Base-by-base conservation (phyloP, 2,329 filamentous ascomycete species). In the Hymenoscyphus occultus region DNA sequence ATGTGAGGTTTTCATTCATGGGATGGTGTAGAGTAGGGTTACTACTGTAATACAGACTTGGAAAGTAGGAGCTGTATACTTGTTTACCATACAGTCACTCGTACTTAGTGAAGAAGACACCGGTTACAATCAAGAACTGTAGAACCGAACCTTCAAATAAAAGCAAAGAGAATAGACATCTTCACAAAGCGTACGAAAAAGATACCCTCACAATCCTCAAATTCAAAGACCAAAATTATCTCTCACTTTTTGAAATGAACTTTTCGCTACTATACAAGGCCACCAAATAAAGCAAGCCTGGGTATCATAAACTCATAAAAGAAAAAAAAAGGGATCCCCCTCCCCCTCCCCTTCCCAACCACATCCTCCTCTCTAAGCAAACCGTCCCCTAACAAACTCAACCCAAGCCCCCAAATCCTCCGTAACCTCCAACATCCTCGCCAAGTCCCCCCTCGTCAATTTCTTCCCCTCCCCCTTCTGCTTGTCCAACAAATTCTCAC, bases 341-440 rank as follows among this genome's bases (percentile, higher is more conserved):
- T n/a, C n/a, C n/a, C n/a, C n/a, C n/a, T n/a, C n/a, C 6, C 9
- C 13, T 22, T 9, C 48, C 48, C 19, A 4, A 22, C 5, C 12
- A 5, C n/a, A 2, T 48, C 45, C 16, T 16, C 51, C 48, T 35
- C n/a, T 13, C 59, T n/a, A 56, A 39, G 59, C 70, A 62, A 76
- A 69, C 64, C 72, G 70, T 68, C 66, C 66, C 62, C 63, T 69
- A 56, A 83, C 68, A 80, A 81, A 85, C 74, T 84, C 82, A 9
- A 77, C 76, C 81, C 82, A 85, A 32, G 84, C 74, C 0, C 80
- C 80, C 54, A 85, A 66, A 74, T 84, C 80, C 42, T 79, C 81
- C 64, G 75, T 77, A 3, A 81, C 68, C 60, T 82, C 81, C 64
- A 85, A 65, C 62, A 79, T 82, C 64, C 71, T 76, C 1, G 74